Percentiles rank a stretch among this genome's conserved stretches.
Conservation (phyloP, 1,284 basidiomycete genomes). For the Melanopsichium pennsylvanicum region DNA sequence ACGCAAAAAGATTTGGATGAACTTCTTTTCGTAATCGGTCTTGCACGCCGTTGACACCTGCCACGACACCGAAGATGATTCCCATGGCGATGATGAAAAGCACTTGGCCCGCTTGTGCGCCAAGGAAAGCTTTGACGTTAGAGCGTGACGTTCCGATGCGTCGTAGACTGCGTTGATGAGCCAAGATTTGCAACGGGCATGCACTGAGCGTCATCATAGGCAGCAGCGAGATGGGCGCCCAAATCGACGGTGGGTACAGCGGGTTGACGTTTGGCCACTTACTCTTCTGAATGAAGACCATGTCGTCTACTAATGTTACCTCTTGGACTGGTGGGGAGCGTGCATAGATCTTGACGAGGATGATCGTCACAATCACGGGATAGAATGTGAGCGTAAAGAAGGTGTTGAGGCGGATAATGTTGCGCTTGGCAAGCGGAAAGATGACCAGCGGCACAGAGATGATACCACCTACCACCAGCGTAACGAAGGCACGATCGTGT, state of each 20-base stretch:
- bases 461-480: conserved; percentile 54
- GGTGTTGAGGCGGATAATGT: conserved; percentile 60
- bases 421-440: conserved; percentile 61
- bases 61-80: conserved; percentile 50
- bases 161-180: conserved; percentile 58
- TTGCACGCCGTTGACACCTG: conserved; percentile 51
- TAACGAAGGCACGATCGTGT: conserved; percentile 60
- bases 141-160: conserved; percentile 54
- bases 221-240: conserved; percentile 62
- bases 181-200: conserved; percentile 62
- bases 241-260: conserved; percentile 48
- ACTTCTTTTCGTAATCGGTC: conserved; percentile 37
- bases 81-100: conserved; percentile 44
- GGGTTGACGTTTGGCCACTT: conserved; percentile 42
- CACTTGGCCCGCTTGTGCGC: conserved; percentile 57
- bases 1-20: conserved; percentile 59
- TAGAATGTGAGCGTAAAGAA: conserved; percentile 52
- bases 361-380: conserved; percentile 48
- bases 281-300: not conserved
- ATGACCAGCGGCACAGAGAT: conserved; percentile 59
- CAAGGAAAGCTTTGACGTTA: conserved; percentile 59
- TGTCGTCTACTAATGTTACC: not conserved
- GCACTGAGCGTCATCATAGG: conserved; percentile 59
- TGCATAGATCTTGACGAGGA: conserved; percentile 49
- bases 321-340: conserved; percentile 12